These are phyloP conservation scores for Aspergillus mulundensis DNA, from an alignment of 495 filamentous ascomycete species.

Conservation along the genomic window DNA sequence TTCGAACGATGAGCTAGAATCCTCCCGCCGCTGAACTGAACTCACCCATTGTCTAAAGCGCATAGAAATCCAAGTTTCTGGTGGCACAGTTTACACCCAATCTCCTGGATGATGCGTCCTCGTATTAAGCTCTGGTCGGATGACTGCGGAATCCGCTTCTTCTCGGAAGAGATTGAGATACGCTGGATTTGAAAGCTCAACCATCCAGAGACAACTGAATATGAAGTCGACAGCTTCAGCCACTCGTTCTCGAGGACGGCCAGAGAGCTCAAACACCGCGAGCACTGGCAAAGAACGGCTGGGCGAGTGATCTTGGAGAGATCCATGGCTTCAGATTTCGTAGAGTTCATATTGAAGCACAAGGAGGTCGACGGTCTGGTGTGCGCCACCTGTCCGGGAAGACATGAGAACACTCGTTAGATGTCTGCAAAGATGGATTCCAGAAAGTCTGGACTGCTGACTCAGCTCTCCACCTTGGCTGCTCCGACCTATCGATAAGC, in stretches of 20 bases:
- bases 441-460: slow-evolving; percentile 29
- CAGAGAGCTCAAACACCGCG: slow-evolving; percentile 44
- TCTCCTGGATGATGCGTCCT: slow-evolving; percentile 40
- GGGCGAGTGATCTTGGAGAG: slow-evolving; percentile 37
- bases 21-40: neutral
- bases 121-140: slow-evolving; percentile 39
- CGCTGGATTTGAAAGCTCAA: slow-evolving; percentile 43
- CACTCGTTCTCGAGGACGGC: slow-evolving; percentile 48
- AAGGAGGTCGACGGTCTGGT: neutral
- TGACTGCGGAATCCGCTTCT: slow-evolving; percentile 39
- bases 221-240: slow-evolving; percentile 41
- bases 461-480: slow-evolving; percentile 15
- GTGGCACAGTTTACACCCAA: slow-evolving; percentile 44
- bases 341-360: neutral
- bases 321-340: slow-evolving; percentile 30
- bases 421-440: slow-evolving; percentile 18
- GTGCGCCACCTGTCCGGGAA: slow-evolving; percentile 1
- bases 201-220: slow-evolving; percentile 41
- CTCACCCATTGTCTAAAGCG: slow-evolving; percentile 40
- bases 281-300: slow-evolving; percentile 40
- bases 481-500: slow-evolving; percentile 17
- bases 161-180: slow-evolving; percentile 38
- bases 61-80: slow-evolving; percentile 41
- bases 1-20: neutral
- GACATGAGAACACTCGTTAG: slow-evolving; percentile 1